Evolutionary conservation across 257 asterid genomes (phyloP).

Genomic region (Asclepias syriaca): DNA sequence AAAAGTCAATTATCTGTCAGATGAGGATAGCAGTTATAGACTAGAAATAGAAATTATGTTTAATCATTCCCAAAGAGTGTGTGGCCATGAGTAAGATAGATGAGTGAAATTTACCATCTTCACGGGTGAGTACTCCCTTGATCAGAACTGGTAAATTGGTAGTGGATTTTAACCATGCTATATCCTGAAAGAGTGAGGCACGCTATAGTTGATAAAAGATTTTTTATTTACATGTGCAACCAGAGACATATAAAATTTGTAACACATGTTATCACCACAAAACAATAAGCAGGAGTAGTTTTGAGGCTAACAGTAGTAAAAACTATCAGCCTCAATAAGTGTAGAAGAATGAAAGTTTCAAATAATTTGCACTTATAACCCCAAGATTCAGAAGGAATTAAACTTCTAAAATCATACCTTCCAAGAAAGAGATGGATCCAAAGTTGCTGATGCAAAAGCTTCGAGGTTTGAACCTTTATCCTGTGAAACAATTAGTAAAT

Average conservation of each 20-base stretch:
- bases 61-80: neutral
- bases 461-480: conserved; percentile 44
- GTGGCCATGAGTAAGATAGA: neutral
- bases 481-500: conserved; percentile 23
- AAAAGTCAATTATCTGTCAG: neutral
- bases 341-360: neutral
- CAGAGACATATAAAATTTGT: neutral
- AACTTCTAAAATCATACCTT: conserved; percentile 34
- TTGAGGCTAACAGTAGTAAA: neutral
- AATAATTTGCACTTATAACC: neutral
- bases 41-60: neutral
- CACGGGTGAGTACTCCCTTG: conserved; percentile 58
- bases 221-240: neutral
- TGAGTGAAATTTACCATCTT: conserved; percentile 40
- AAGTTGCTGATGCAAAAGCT: conserved; percentile 38
- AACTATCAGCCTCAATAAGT: neutral
- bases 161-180: conserved; percentile 60
- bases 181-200: conserved; percentile 41
- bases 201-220: neutral
- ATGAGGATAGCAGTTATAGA: neutral
- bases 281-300: neutral
- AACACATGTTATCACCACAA: no score
- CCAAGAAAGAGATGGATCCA: conserved; percentile 51
- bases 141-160: conserved; percentile 55
- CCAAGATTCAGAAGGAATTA: neutral